Conservation (phyloP, 805 yeast genomes). For the Teunomyces tritomae region DNA sequence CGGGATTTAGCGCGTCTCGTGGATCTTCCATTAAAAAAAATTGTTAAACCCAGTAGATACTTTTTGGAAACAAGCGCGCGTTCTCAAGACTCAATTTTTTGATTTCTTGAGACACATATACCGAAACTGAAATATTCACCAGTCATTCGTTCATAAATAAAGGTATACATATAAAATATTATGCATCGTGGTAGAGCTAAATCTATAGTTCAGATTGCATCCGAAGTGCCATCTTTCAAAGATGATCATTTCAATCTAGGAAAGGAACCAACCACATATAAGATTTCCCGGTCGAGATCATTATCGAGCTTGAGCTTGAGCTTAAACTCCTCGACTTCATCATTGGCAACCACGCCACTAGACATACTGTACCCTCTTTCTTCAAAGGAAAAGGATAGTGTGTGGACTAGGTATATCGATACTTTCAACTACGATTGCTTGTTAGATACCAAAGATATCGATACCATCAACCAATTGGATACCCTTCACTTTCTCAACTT, state of each 20-base stretch:
- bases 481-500: constrained; percentile 27
- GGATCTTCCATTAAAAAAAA: constrained; percentile 30
- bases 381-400: constrained; percentile 28
- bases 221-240: constrained; percentile 42
- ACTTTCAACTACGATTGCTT: constrained; percentile 43
- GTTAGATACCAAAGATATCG: constrained; percentile 40
- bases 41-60: not conserved
- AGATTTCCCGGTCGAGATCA: not conserved
- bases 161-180: not conserved
- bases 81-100: not conserved
- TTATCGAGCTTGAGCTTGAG: not conserved
- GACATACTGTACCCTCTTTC: constrained; percentile 33
- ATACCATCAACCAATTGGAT: constrained; percentile 35
- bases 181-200: constrained; percentile 52
- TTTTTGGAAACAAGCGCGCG: not conserved
- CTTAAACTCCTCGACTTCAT: not conserved
- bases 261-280: not conserved
- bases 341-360: constrained; percentile 5
- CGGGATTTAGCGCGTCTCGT: constrained; percentile 23
- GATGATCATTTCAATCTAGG: constrained; percentile 25
- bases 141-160: not conserved
- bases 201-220: constrained; percentile 66
- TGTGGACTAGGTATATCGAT: constrained; percentile 33
- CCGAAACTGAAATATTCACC: not conserved
- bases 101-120: not conserved